Evolutionary conservation across 495 filamentous ascomycete species (phyloP).

Genomic region (Cudoniella acicularis): DNA sequence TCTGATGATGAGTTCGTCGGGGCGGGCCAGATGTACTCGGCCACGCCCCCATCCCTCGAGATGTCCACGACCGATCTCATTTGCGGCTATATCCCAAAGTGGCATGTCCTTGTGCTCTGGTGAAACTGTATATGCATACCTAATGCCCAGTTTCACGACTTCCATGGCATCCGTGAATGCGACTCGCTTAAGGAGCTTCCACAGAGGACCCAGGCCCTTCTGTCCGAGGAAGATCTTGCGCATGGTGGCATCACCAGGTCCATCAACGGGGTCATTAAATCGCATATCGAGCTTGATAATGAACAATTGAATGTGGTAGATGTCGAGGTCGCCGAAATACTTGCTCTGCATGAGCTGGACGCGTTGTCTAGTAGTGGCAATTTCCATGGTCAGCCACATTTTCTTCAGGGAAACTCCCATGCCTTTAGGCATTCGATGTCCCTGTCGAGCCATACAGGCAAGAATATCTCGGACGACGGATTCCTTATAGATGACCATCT

Average conservation of each 20-base stretch:
- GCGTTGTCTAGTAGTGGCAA: slow-evolving; percentile 46
- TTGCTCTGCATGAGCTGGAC: slow-evolving; percentile 42
- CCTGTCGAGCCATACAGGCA: slow-evolving; percentile 41
- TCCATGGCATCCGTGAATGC: no score
- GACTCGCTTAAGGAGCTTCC: slow-evolving; percentile 43
- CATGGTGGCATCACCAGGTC: slow-evolving; percentile 35
- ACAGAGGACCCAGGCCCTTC: slow-evolving; percentile 44
- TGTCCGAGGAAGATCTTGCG: slow-evolving; percentile 56
- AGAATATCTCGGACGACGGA: slow-evolving; percentile 51
- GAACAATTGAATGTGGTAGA: slow-evolving; percentile 53
- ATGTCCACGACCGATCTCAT: slow-evolving; percentile 45
- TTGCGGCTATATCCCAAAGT: slow-evolving; percentile 44
- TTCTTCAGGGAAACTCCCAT: slow-evolving; percentile 49
- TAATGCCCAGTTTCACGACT: slow-evolving; percentile 41
- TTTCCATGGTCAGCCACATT: slow-evolving; percentile 65
- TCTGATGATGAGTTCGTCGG: slow-evolving; percentile 52
- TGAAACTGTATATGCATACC: slow-evolving; percentile 24
- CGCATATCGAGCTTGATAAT: slow-evolving; percentile 59
- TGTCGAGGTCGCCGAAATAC: slow-evolving; percentile 49
- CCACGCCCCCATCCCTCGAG: slow-evolving; percentile 48
- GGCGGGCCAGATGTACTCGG: slow-evolving; percentile 38
- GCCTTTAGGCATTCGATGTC: slow-evolving; percentile 46
- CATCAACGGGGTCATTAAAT: slow-evolving; percentile 48
- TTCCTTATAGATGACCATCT: slow-evolving; percentile 48
- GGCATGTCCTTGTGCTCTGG: slow-evolving; percentile 4